Conservation (phyloP, 164 flowering plant species). For the Saururus chinensis region DNA sequence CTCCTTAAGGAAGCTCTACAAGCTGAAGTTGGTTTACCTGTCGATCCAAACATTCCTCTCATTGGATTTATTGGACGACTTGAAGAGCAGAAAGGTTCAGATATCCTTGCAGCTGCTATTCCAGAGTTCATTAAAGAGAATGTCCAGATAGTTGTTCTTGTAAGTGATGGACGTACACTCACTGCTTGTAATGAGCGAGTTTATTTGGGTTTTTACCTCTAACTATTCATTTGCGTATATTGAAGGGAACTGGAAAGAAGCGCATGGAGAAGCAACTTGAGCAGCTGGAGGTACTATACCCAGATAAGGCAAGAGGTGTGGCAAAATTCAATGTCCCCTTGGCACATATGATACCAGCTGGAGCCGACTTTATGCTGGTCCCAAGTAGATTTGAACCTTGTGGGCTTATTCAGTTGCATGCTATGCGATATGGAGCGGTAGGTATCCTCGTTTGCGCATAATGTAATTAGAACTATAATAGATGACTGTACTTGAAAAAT, state of each 20-base stretch:
- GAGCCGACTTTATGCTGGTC: slow-evolving; percentile 69
- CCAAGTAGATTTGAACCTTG: slow-evolving; percentile 97
- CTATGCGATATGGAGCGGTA: slow-evolving; percentile 96
- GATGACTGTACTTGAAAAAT: background rate
- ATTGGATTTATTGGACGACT: slow-evolving; percentile 93
- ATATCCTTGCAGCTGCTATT: slow-evolving; percentile 73
- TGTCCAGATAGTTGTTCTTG: slow-evolving; percentile 75
- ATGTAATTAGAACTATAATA: background rate
- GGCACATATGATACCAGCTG: slow-evolving; percentile 88
- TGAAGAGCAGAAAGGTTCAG: slow-evolving; percentile 97
- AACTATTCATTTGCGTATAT: background rate
- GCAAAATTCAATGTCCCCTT: slow-evolving; percentile 75
- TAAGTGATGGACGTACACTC: slow-evolving; percentile 16
- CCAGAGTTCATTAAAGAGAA: slow-evolving; percentile 42
- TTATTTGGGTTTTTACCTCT: background rate
- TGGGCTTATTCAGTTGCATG: slow-evolving; percentile 90
- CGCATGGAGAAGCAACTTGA: slow-evolving; percentile 67
- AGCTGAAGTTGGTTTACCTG: slow-evolving; percentile 82
- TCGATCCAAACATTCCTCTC: slow-evolving; percentile 55
- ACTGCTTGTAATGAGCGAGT: background rate
- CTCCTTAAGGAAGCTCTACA: slow-evolving; percentile 82
- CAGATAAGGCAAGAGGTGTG: slow-evolving; percentile 69
- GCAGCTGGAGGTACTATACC: slow-evolving; percentile 52
- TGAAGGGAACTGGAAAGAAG: slow-evolving; percentile 90
- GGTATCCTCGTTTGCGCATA: background rate